Percentiles rank a stretch among this genome's conserved stretches.
These are phyloP conservation scores for Pleurotus platypus DNA, from an alignment of 768 basidiomycete genomes.

Conservation along the genomic window DNA sequence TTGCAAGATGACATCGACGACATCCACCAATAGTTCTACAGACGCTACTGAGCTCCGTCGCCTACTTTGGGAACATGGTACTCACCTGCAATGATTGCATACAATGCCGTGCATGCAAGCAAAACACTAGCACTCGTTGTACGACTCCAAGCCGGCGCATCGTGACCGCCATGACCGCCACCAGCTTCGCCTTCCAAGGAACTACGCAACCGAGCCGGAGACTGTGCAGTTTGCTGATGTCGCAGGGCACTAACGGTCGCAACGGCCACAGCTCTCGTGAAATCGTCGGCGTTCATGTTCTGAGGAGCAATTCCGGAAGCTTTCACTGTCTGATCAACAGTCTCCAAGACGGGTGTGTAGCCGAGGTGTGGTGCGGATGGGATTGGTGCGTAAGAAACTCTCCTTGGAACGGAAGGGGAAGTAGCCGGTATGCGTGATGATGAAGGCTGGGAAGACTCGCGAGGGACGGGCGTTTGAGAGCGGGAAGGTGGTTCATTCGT, in stretches of 20 bases:
- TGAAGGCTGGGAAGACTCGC: slow-evolving; percentile 21
- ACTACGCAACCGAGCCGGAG: slow-evolving; percentile 42
- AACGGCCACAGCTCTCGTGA: slow-evolving; percentile 90
- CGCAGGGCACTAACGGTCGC: slow-evolving; percentile 89
- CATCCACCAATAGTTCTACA: slow-evolving; percentile 88
- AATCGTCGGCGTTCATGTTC: slow-evolving; percentile 79
- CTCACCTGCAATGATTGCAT: slow-evolving; percentile 93
- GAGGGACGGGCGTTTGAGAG: slow-evolving; percentile 33
- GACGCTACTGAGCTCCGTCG: too few species aligned
- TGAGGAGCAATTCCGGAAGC: slow-evolving; percentile 46
- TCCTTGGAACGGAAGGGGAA: slow-evolving; percentile 44
- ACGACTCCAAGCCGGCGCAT: slow-evolving; percentile 95
- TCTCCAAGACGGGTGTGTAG: slow-evolving; percentile 69
- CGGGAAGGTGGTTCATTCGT: slow-evolving; percentile 33
- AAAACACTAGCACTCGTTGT: slow-evolving; percentile 86
- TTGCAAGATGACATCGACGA: slow-evolving; percentile 89
- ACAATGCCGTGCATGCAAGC: slow-evolving; percentile 84
- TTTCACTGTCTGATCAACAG: slow-evolving; percentile 75
- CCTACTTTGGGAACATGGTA: slow-evolving; percentile 7
- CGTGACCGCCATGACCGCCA: slow-evolving; percentile 78
- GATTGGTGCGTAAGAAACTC: slow-evolving; percentile 53
- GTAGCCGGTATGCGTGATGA: slow-evolving; percentile 16
- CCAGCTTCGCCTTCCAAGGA: slow-evolving; percentile 44
- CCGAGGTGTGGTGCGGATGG: slow-evolving; percentile 19
- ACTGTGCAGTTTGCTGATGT: slow-evolving; percentile 64